Evolutionary conservation across 106 monocot genomes (phyloP), one percentile per base, ranked within the genome.

Genomic region (Chionographis japonica): DNA sequence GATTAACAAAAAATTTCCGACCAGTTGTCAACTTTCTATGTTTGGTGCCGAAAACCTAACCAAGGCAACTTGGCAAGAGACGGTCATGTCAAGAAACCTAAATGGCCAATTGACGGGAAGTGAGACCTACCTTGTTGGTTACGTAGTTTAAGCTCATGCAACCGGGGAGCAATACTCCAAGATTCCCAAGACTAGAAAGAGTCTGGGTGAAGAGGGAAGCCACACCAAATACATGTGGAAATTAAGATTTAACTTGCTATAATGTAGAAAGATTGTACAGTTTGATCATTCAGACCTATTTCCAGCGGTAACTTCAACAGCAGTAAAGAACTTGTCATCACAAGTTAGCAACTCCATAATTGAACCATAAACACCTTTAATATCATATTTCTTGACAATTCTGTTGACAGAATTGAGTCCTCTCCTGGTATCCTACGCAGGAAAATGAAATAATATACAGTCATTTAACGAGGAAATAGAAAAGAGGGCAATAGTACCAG

Each of bases 301-400:
- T 77, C 92, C 97, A 83, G 97, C 97, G 74, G 97, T 97, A 73
- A 97, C 92, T 83, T 97, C 97, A 87, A 97, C 92, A 56, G 97
- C 89, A 81, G 97, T 97, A 57, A 89, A 97, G 72, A 92, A 92
- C 40, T 97, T 97, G 27, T 86, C 92, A 37, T 97, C 92, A 65
- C 97, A 89, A 40, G 92, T 82, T 68, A 97, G 72, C 61, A 97
- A 81, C 74, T 97, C 92, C 75, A 97, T 39, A 52, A 97, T 80
- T 72, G 97, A 84, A 71, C 97, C 97, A 87, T 43, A 77, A 19
- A 97, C 97, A 37, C 97, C 97, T 61, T 73, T 67, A 61, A 97
- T 92, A n/a, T 87, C 85, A 54, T 87, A 80, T 60, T 84, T 84
- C 59, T 83, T 88, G 54, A 86, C 68, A 51, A 92, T 92, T 67